Conservation (phyloP, 2,329 filamentous ascomycete genomes). For the Ascochyta koolunga region DNA sequence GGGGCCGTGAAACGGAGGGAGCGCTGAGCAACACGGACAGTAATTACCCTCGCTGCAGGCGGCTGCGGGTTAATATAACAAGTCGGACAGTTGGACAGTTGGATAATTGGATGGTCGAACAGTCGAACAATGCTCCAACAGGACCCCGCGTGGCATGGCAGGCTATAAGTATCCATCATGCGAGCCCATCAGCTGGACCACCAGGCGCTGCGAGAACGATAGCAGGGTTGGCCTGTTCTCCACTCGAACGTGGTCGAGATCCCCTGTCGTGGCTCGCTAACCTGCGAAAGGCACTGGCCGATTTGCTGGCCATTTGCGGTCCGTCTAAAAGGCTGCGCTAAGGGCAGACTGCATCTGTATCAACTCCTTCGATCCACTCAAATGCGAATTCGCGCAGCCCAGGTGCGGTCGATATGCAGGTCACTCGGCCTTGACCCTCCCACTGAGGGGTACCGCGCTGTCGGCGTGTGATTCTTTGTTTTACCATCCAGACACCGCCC, state of each 20-base stretch:
- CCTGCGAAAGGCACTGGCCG: not conserved
- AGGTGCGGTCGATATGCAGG: slow-evolving; percentile 19
- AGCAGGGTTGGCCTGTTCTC: slow-evolving; percentile 14
- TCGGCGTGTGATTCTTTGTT: slow-evolving; percentile 10
- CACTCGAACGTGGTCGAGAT: slow-evolving; percentile 14
- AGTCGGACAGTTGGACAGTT: not conserved
- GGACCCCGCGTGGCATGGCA: slow-evolving; percentile 11
- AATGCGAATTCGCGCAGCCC: slow-evolving; percentile 14
- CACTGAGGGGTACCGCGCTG: slow-evolving; percentile 12
- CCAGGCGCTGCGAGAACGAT: slow-evolving; percentile 9
- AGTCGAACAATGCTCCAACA: not conserved
- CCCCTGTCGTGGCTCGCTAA: slow-evolving; percentile 12
- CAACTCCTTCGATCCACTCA: slow-evolving; percentile 15
- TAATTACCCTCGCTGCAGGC: not conserved
- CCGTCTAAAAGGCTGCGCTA: slow-evolving; percentile 10
- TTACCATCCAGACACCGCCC: slow-evolving; percentile 10
- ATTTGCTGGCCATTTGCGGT: slow-evolving; percentile 7
- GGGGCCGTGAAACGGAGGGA: slow-evolving; percentile 10
- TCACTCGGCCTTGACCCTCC: slow-evolving; percentile 1
- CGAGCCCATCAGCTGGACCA: slow-evolving; percentile 15
- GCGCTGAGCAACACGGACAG: slow-evolving; percentile 10
- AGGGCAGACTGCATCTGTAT: slow-evolving; percentile 5
- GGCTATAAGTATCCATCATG: slow-evolving; percentile 16
- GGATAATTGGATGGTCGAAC: no score
- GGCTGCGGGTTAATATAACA: not conserved